Evolutionary conservation across 164 flowering plant species (phyloP).

Genomic region (Tetrastigma voinierianum): DNA sequence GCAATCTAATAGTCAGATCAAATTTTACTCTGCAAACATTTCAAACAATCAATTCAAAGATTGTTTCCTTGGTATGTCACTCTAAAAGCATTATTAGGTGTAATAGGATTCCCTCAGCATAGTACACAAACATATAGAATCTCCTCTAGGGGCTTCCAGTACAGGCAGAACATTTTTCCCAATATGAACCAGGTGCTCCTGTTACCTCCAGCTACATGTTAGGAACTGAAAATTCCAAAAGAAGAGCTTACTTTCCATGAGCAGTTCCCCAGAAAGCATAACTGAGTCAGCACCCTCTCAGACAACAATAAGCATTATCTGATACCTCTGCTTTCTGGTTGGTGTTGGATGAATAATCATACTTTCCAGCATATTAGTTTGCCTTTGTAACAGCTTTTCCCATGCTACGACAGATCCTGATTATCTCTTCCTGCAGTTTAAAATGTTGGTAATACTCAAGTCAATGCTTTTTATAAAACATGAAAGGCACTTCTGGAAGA

Average conservation of each 20-base stretch:
- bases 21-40: not conserved
- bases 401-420: conserved; percentile 81
- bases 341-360: conserved; percentile 97
- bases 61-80: not conserved
- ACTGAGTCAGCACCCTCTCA: conserved; percentile 94
- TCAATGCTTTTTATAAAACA: not conserved
- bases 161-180: no score
- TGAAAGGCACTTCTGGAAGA: not conserved
- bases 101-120: not conserved
- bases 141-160: no score
- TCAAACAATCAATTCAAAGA: not conserved
- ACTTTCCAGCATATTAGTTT: conserved; percentile 90
- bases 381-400: conserved; percentile 95
- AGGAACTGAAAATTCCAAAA: not conserved
- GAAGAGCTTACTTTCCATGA: conserved; percentile 78
- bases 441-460: not conserved
- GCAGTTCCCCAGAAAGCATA: conserved; percentile 97
- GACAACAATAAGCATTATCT: conserved; percentile 89
- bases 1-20: not conserved
- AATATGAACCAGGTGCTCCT: not conserved
- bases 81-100: not conserved
- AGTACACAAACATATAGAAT: not conserved
- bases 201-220: not conserved
- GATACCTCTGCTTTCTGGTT: conserved; percentile 91
- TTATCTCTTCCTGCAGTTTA: conserved; percentile 72